Base-by-base conservation (phyloP, 73 alveolate species). In the Stentor coeruleus region DNA sequence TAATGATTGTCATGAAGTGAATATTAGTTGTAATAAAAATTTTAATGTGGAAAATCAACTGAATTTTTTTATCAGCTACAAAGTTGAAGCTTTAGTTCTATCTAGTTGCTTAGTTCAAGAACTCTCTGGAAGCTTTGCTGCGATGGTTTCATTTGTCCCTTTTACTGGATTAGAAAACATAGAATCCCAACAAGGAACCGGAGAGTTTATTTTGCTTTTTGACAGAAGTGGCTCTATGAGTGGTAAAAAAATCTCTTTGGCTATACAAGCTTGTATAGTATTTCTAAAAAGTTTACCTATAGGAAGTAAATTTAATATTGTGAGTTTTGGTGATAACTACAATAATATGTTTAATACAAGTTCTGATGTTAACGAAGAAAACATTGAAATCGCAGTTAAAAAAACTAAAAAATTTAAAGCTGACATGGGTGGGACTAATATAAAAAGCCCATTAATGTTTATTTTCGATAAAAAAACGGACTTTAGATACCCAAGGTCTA, bases 171-270 rank as follows among this genome's bases (percentile, higher is more conserved):
- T 0, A 2, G 73, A 57, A 57, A 31, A 57, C 15, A 57, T 57
- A 20, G 73, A 57, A 57, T 20, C 15, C 28, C 28, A 20, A 2
- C 35, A 57, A 57, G 73, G 0, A 77, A 77, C 33, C 49, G 93
- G 93, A 37, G 97, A 91, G 73, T 91, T 49, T 60, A 59, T 87
- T 3, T 89, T 91, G 57, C 39, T 94, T 0, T 28, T 94, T n/a
- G 98, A 94, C 75, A 87, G 97, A 74, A 84, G 95, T 86, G 98
- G 97, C 0, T 94, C 98, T 0, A 94, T 94, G 98, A n/a, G 59
- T 49, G 97, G 97, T 4, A 28, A 35, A 0, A 60, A 87, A 49
- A 92, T 94, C 14, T 36, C 73, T 38, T 35, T 90, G 6, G 97
- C 98, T 26, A 89, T 66, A 58, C 73, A 83, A 81, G 93, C 98